Percentiles rank a stretch among this genome's conserved stretches.
These are phyloP conservation scores for Calocybe gambosa DNA, from an alignment of 1,284 basidiomycete genomes.

Conservation along the genomic window DNA sequence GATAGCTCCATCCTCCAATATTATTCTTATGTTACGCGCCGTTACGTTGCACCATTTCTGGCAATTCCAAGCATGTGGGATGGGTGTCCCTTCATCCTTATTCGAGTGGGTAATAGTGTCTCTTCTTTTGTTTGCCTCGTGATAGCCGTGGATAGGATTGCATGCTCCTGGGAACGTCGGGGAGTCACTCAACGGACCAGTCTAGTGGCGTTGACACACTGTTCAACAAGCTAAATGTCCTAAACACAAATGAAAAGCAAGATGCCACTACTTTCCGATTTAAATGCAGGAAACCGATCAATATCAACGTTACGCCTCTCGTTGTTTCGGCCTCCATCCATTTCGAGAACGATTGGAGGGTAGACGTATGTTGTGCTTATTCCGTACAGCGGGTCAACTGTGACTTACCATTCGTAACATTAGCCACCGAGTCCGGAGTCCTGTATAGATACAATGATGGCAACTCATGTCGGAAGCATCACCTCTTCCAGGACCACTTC, in stretches of 20 bases:
- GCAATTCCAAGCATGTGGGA: slow-evolving; percentile 28
- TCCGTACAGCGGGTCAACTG: not conserved
- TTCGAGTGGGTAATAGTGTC: slow-evolving; percentile 21
- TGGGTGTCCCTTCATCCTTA: slow-evolving; percentile 26
- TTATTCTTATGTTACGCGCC: slow-evolving; percentile 31
- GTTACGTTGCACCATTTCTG: slow-evolving; percentile 27
- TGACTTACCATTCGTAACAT: not conserved
- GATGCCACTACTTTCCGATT: slow-evolving; percentile 29
- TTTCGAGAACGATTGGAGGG: slow-evolving; percentile 38
- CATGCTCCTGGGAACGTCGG: slow-evolving; percentile 6
- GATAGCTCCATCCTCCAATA: slow-evolving; percentile 29
- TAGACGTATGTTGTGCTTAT: slow-evolving; percentile 29
- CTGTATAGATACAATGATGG: slow-evolving; percentile 40
- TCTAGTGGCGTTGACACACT: slow-evolving; percentile 13
- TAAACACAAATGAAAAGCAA: slow-evolving; percentile 6
- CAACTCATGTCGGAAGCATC: slow-evolving; percentile 30
- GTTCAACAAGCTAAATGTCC: not conserved
- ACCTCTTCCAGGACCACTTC: slow-evolving; percentile 13
- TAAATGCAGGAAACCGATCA: slow-evolving; percentile 27
- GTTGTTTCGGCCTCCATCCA: slow-evolving; percentile 29
- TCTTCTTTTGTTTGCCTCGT: not conserved
- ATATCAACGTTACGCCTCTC: slow-evolving; percentile 41
- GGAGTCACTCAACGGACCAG: not conserved
- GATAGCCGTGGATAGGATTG: slow-evolving; percentile 14
- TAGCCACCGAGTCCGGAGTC: slow-evolving; percentile 40